These are phyloP conservation scores for Populus alba DNA, from an alignment of 345 rosid genomes.

Conservation along the genomic window DNA sequence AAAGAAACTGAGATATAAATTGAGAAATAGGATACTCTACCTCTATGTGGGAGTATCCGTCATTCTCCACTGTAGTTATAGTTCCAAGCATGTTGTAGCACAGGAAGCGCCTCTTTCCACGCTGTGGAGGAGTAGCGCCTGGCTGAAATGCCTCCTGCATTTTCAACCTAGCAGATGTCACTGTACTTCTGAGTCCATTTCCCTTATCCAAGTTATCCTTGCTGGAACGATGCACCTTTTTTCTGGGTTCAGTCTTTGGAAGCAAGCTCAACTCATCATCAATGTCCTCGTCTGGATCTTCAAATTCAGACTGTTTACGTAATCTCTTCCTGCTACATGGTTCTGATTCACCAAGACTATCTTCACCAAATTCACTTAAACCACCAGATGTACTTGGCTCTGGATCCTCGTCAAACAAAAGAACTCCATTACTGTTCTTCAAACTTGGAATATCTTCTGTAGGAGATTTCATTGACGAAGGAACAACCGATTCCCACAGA, in stretches of 20 bases:
- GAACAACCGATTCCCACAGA: conserved; percentile 85
- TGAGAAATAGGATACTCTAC: conserved; percentile 27
- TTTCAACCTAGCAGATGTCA: conserved; percentile 43
- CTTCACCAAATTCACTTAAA: conserved; percentile 62
- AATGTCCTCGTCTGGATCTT: conserved; percentile 44
- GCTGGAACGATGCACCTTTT: conserved; percentile 25
- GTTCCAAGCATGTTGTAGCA: conserved; percentile 94
- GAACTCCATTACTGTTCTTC: conserved; percentile 67
- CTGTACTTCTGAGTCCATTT: conserved; percentile 31
- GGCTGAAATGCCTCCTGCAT: conserved; percentile 96
- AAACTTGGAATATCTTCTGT: conserved; percentile 65
- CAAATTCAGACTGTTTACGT: conserved; percentile 48
- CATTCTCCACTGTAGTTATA: conserved; percentile 81
- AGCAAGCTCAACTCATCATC: conserved; percentile 43
- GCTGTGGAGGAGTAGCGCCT: conserved; percentile 69
- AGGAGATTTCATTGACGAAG: conserved; percentile 87
- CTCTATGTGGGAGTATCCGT: conserved; percentile 93
- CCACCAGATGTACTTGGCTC: conserved; percentile 57
- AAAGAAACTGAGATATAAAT: neutral
- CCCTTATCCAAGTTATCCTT: conserved; percentile 45
- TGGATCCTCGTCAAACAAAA: conserved; percentile 60
- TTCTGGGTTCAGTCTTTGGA: conserved; percentile 37
- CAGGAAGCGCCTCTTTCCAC: conserved; percentile 76
- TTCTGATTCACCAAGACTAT: conserved; percentile 57
- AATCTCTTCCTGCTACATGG: conserved; percentile 64